Percentiles rank a stretch among this genome's conserved stretches.
Conservation (phyloP, 1,284 basidiomycete species). For the Schizophyllum amplum region DNA sequence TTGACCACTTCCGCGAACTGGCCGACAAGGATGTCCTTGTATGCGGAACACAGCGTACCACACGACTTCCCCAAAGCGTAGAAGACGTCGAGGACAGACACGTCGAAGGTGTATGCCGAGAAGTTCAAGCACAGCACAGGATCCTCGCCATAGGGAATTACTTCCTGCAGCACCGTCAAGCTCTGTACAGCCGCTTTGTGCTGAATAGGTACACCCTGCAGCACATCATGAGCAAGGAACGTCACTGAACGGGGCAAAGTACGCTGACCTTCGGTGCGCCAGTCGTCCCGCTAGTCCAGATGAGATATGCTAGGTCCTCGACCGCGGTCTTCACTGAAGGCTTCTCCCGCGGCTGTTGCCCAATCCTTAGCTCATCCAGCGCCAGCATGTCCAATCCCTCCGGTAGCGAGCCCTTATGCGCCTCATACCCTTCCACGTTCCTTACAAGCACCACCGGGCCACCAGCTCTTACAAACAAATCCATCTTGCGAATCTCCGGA, state of each 20-base stretch:
- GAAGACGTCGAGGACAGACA: conserved; percentile 8
- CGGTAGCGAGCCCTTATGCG: neutral
- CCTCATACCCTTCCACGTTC: neutral
- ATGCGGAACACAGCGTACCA: conserved; percentile 6
- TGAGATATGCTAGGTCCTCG: conserved; percentile 20
- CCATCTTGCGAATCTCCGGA: conserved; percentile 20
- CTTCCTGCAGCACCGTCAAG: conserved; percentile 5
- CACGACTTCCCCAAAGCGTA: conserved; percentile 7
- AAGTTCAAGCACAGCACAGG: conserved; percentile 8
- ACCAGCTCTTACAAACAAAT: conserved; percentile 16
- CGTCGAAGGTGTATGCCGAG: conserved; percentile 9
- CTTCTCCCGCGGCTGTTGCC: neutral
- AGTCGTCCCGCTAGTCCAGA: conserved; percentile 29
- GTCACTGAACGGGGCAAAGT: too few relatives aligned
- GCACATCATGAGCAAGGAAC: neutral
- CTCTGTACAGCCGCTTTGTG: conserved; percentile 9
- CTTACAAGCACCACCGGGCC: conserved; percentile 1
- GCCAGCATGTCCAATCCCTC: conserved; percentile 3
- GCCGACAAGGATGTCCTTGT: conserved; percentile 5
- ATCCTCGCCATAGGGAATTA: conserved; percentile 3
- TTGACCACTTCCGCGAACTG: conserved; percentile 7
- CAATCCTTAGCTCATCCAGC: conserved; percentile 3
- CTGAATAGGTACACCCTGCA: conserved; percentile 6
- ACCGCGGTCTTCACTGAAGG: conserved; percentile 3
- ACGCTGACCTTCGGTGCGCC: conserved; percentile 22